Conservation (phyloP, 768 basidiomycete species). For the Sporobolomyces roseus region DNA sequence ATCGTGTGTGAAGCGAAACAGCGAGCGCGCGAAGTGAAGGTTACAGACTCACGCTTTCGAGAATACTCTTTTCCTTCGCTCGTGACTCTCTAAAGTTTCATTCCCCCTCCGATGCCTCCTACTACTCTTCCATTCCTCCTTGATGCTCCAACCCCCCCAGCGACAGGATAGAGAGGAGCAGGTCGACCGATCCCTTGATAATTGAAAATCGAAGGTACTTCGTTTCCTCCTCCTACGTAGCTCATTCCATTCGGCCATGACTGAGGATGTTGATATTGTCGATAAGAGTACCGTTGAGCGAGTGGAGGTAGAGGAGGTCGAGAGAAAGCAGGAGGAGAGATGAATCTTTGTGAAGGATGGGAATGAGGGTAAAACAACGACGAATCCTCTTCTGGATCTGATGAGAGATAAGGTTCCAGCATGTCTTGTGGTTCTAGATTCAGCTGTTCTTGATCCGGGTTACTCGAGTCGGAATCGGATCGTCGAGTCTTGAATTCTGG, state of each 20-base stretch:
- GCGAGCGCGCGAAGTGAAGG: neutral
- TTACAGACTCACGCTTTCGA: no score
- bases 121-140: conserved; percentile 1
- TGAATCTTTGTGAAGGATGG: no score
- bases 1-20: no score
- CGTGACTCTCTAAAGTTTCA: neutral
- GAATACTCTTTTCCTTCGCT: no score
- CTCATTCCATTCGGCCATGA: neutral
- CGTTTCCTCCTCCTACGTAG: neutral
- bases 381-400: conserved; percentile 9
- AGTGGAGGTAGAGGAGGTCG: neutral
- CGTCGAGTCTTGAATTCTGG: conserved; percentile 1
- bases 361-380: neutral
- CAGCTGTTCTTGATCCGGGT: neutral
- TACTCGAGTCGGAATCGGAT: conserved; percentile 3
- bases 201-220: neutral
- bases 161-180: neutral
- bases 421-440: neutral
- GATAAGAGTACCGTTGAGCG: no score
- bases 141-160: neutral
- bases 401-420: conserved; percentile 4
- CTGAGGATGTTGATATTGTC: no score
- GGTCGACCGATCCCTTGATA: neutral
- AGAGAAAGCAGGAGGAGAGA: neutral
- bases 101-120: conserved; percentile 1